Evolutionary conservation across 179 eudicot species (phyloP), one percentile per base, ranked within the genome.

Genomic region (Heliamphora pulchella): DNA sequence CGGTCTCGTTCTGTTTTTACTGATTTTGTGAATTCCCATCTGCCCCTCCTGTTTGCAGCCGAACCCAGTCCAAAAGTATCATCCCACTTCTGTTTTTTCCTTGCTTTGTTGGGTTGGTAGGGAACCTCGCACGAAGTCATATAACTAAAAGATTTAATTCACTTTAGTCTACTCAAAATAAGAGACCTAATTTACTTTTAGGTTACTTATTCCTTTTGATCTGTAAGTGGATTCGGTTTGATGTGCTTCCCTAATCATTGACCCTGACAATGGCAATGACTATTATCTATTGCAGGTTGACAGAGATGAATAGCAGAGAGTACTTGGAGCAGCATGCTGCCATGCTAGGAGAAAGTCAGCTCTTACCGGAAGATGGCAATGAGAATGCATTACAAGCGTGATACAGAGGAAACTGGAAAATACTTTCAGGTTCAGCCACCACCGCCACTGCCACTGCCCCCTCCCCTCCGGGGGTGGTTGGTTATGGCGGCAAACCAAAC

Each of bases 261-360:
- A 31, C 31, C 31, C 31, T 31, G 31, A 31, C 31, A 31, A 31
- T 31, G 31, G 15, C 8, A 2, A 1, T 43, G 4, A 74, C 41
- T n/a, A 43, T 76, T 76, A 11, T 54, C 48, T 18, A 31, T 76
- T 78, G 83, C 90, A 95, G 98, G 84, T 88, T 96, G 63, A 92
- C 98, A 5, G 99, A 96, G 85, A 96, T 96, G 94, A 96, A 92
- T 57, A 96, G 97, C 92, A 89, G 86, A 79, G 98, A 92, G 87
- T 96, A 93, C 85, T 87, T 91, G 22, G 92, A 96, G 83, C 97
- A 91, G 48, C 97, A 96, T 73, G 89, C 91, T 14, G 89, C 84
- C 70, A 82, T 81, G 70, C 22, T 87, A 80, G 89, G 89, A 13
- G 88, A 82, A 41, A 89, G 84, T 75, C 82, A 77, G 81, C 73